phyloP scores from a whole-genome alignment of 148 eudicot genomes.

The Rhododendron kiyosumense region DNA sequence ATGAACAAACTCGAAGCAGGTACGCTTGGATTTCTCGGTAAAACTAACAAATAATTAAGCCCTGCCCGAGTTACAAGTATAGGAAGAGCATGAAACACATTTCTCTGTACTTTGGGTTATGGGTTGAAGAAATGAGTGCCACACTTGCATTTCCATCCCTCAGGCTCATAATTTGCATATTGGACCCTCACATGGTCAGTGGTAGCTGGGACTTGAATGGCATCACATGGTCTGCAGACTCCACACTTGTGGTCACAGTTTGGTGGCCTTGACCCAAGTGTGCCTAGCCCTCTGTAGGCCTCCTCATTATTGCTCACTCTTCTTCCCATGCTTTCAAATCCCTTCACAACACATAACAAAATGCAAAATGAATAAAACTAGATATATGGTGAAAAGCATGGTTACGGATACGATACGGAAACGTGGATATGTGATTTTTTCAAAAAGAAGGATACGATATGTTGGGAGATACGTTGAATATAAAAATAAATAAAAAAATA shows the following conservation, averaged over 20 bases:
- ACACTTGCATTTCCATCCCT: conserved; percentile 23
- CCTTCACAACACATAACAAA: neutral
- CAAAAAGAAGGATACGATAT: too few species aligned
- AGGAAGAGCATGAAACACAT: too few species aligned
- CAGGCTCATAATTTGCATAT: conserved; percentile 16
- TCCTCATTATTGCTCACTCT: neutral
- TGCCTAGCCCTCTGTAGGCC: conserved; percentile 9
- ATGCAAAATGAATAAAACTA: neutral
- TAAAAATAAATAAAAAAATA: too few species aligned
- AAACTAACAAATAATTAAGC: too few species aligned
- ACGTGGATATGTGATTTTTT: too few species aligned
- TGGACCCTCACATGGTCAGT: conserved; percentile 10
- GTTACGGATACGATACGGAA: too few species aligned
- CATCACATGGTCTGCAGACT: conserved; percentile 22
- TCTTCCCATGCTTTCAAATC: neutral
- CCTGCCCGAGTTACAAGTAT: too few species aligned
- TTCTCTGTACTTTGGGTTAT: neutral
- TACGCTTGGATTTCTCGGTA: too few species aligned
- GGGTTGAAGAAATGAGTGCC: conserved; percentile 16
- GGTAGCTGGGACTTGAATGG: conserved; percentile 14
- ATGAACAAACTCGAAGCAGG: too few species aligned
- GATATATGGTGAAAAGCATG: too few species aligned
- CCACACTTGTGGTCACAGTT: conserved; percentile 34
- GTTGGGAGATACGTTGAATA: too few species aligned
- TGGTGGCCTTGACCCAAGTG: conserved; percentile 37